Percentiles rank a stretch among this genome's conserved stretches.
phyloP scores from a whole-genome alignment of 805 yeast species.

The Kazachstania kunashirensis region DNA sequence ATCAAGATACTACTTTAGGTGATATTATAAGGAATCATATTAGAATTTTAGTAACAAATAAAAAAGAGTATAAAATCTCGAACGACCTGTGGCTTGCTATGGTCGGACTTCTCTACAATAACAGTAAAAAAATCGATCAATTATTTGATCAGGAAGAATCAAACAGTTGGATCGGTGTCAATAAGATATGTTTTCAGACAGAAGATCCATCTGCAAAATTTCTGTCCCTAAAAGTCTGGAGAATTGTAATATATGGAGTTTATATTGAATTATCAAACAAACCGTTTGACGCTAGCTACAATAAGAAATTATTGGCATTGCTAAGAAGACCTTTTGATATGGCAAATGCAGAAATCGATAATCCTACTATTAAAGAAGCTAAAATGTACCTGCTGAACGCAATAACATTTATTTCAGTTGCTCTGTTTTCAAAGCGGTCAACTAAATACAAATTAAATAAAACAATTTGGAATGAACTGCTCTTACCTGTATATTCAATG shows the following conservation, averaged over 20 bases:
- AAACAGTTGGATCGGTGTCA: constrained; percentile 17
- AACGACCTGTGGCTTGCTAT: constrained; percentile 26
- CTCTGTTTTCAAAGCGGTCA: constrained; percentile 3
- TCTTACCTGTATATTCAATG: constrained; percentile 11
- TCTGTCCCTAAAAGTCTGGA: constrained; percentile 23
- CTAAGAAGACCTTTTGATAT: constrained; percentile 14
- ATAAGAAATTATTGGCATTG: constrained; percentile 3
- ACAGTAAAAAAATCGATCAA: constrained; percentile 4
- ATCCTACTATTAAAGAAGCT: constrained; percentile 9
- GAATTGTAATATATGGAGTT: constrained; percentile 19
- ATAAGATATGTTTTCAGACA: constrained; percentile 11
- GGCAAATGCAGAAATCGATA: constrained; percentile 1
- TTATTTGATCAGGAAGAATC: constrained; percentile 5
- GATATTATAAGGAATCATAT: constrained; percentile 13
- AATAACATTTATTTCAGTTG: constrained; percentile 9
- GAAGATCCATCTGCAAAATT: constrained; percentile 8
- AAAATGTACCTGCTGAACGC: constrained; percentile 14
- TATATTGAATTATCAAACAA: constrained; percentile 5
- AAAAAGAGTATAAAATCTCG: constrained; percentile 19
- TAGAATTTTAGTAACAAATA: constrained; percentile 8
- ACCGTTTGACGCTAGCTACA: background rate
- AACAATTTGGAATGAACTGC: constrained; percentile 10
- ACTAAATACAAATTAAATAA: no score
- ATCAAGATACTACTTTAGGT: constrained; percentile 11
- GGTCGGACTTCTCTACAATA: constrained; percentile 20